Base-by-base conservation (phyloP, 2,329 filamentous ascomycete genomes). In the Pestalotiopsis sp. region DNA sequence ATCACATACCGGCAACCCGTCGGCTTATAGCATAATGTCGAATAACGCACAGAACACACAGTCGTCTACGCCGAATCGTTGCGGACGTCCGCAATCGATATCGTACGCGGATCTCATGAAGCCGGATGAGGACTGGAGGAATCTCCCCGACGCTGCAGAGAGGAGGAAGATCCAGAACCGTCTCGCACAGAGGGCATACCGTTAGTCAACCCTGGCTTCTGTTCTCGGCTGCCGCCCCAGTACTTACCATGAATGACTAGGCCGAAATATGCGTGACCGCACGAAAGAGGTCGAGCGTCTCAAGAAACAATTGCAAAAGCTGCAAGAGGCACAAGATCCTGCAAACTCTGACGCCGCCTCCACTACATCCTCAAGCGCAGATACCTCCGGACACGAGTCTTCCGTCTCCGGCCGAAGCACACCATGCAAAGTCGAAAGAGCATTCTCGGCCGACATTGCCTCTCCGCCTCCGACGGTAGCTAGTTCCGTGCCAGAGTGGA, bases 151-250 rank as follows among this genome's bases (percentile, higher is more conserved):
- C 68, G 76, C 77, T 36, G 75, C 76, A 14, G 77, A 79, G 70
- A 68, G 77, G 27, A 75, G 77, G 63, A 78, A 78, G 71, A 78
- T 79, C n/a, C 77, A 79, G 66, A 79, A 79, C 65, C 76, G 77
- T 12, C 75, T 79, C 39, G 77, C 77, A 45, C 77, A 79, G 68
- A 69, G 77, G 67, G 77, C 77, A 63, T 79, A 79, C 70, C 72
- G 77, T 79, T 68, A 71, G 77, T 75, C 1, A 27, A 13, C 12
- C n/a, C 49, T 49, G 31, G 25, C 27, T 23, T 39, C 17, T 12
- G 11, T 9, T 36, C 31, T 27, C 17, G 59, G 20, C 9, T 63
- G 38, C 49, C 70, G 73, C 66, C 73, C 60, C 13, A 17, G 23
- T 49, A 49, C 20, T 57, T 17, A 66, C 23, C 56, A 27, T 27